These are phyloP conservation scores for Myxozyma neotropica DNA, from an alignment of 805 yeast genomes.

Conservation along the genomic window DNA sequence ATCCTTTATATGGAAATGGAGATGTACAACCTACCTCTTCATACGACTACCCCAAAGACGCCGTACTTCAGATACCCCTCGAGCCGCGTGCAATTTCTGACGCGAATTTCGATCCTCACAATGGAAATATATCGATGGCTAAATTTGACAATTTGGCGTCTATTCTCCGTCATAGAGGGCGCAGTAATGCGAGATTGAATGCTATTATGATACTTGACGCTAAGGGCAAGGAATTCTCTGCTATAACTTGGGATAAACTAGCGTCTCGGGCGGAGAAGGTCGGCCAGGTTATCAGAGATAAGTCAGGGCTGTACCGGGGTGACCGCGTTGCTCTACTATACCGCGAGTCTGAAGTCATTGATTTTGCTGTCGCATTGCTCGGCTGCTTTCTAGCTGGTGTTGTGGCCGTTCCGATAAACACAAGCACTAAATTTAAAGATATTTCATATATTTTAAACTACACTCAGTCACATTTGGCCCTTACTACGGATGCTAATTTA, in stretches of 20 bases:
- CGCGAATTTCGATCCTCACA: slow-evolving; percentile 46
- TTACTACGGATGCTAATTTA: slow-evolving; percentile 77
- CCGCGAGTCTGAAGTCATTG: slow-evolving; percentile 79
- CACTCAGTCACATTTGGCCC: slow-evolving; percentile 75
- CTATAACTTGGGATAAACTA: slow-evolving; percentile 88
- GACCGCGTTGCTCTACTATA: slow-evolving; percentile 85
- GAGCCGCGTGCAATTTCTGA: slow-evolving; percentile 58
- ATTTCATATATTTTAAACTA: slow-evolving; percentile 68
- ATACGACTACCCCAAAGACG: slow-evolving; percentile 1
- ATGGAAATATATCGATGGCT: slow-evolving; percentile 34
- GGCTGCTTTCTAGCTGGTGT: slow-evolving; percentile 94
- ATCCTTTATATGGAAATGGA: background rate
- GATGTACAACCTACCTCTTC: slow-evolving; percentile 14
- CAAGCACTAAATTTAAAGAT: slow-evolving; percentile 64
- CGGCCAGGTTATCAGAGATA: slow-evolving; percentile 78
- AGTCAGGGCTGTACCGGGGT: slow-evolving; percentile 70
- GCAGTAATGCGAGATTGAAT: slow-evolving; percentile 61
- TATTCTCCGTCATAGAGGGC: slow-evolving; percentile 72
- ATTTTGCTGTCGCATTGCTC: slow-evolving; percentile 79
- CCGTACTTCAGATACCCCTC: slow-evolving; percentile 56
- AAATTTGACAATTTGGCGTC: slow-evolving; percentile 65
- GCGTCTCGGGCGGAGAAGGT: slow-evolving; percentile 81
- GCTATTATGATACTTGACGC: slow-evolving; percentile 75
- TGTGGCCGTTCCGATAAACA: slow-evolving; percentile 88
- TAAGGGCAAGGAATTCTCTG: slow-evolving; percentile 75